A percentile compares a stretch with the other conserved stretches of the same genome.
phyloP scores from a whole-genome alignment of 2,329 filamentous ascomycete species.

The Beauveria brongniartii region DNA sequence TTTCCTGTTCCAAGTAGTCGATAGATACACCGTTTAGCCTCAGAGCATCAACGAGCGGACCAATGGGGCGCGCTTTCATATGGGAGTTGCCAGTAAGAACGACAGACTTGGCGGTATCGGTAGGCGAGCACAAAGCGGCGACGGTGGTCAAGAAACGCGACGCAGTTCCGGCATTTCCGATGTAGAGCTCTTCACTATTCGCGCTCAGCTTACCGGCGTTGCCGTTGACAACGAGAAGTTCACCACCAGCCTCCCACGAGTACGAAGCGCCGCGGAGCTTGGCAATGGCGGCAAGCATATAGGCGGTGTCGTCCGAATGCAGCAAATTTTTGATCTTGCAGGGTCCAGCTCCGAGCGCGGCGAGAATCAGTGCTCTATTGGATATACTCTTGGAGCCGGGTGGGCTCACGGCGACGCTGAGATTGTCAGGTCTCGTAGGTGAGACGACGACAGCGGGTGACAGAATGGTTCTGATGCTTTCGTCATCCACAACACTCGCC shows the following conservation, averaged over 20 bases:
- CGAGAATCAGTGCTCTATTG: constrained; percentile 88
- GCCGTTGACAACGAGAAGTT: constrained; percentile 79
- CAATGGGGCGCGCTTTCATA: constrained; percentile 95
- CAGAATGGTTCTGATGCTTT: constrained; percentile 72
- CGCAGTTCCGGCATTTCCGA: constrained; percentile 94
- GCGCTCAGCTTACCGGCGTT: constrained; percentile 81
- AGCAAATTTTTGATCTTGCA: constrained; percentile 88
- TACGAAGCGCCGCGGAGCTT: constrained; percentile 81
- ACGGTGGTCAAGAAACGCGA: constrained; percentile 93
- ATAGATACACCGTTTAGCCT: constrained; percentile 79
- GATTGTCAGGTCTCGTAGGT: constrained; percentile 58
- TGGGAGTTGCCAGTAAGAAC: constrained; percentile 87
- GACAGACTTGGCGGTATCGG: constrained; percentile 52
- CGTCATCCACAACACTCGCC: constrained; percentile 83
- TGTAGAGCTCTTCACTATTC: constrained; percentile 69
- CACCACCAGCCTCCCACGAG: constrained; percentile 90
- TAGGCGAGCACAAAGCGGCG: constrained; percentile 69
- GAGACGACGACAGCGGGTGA: constrained; percentile 69
- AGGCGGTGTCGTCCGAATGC: constrained; percentile 94
- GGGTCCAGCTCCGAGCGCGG: constrained; percentile 76
- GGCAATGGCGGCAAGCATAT: constrained; percentile 88
- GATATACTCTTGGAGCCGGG: constrained; percentile 98
- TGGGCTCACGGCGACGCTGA: constrained; percentile 70
- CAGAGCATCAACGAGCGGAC: constrained; percentile 83
- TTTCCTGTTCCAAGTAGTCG: constrained; percentile 74